A percentile compares a stretch with the other conserved stretches of the same genome.
Conservation (phyloP, 2,329 filamentous ascomycete species). For the Fusarium xylarioides region DNA sequence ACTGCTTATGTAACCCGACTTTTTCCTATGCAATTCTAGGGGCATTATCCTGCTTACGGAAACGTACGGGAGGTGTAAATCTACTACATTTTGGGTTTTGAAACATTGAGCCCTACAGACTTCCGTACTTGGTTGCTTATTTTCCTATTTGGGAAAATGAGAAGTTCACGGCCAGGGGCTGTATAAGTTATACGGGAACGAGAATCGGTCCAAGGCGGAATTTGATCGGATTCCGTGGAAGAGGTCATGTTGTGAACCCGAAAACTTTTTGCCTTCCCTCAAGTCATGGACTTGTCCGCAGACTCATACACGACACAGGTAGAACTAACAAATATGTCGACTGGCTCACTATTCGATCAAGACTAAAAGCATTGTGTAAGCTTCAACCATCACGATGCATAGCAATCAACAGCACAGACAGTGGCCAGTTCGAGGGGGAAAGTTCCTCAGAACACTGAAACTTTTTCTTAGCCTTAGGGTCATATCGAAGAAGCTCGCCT, state of each 20-base stretch:
- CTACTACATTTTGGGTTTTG: too few species aligned
- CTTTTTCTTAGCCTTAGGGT: too few species aligned
- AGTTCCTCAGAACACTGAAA: too few species aligned
- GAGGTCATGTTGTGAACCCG: not conserved
- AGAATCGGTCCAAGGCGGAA: not conserved
- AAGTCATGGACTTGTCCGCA: not conserved
- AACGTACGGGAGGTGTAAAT: too few species aligned
- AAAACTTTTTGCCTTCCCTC: not conserved
- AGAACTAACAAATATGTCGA: not conserved
- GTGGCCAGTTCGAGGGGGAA: not conserved
- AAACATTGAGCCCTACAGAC: too few species aligned
- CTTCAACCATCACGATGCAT: too few species aligned
- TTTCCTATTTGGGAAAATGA: slow-evolving; percentile 7
- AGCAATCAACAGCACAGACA: not conserved
- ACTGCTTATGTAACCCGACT: too few species aligned
- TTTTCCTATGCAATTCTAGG: too few species aligned
- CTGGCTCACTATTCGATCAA: not conserved
- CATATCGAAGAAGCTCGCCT: not conserved
- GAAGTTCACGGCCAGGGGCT: not conserved
- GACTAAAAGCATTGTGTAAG: not conserved
- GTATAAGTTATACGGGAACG: not conserved
- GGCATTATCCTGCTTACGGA: too few species aligned
- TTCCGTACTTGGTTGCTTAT: not conserved
- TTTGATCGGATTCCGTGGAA: not conserved
- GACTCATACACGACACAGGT: not conserved